phyloP scores from a whole-genome alignment of 2,329 filamentous ascomycete genomes.

The Calonectria naviculata region DNA sequence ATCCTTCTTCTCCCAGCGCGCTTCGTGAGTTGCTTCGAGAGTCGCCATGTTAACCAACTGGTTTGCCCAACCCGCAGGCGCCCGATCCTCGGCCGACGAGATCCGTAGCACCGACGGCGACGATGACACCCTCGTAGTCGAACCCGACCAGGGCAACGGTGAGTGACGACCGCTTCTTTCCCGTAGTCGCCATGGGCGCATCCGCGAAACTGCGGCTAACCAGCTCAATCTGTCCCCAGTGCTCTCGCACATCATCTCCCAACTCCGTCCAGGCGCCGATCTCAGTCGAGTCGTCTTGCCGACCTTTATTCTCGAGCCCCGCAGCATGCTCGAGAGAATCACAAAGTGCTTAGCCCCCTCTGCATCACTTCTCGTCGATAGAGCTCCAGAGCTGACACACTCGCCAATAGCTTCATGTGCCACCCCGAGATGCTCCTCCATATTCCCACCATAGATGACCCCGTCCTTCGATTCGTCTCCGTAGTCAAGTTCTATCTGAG shows the following conservation, averaged over 20 bases:
- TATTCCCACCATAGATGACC: constrained; percentile 89
- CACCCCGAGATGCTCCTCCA: constrained; percentile 95
- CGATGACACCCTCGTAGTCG: constrained; percentile 85
- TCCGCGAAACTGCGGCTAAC: constrained; percentile 27
- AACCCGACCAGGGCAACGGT: constrained; percentile 96
- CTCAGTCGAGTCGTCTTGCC: constrained; percentile 93
- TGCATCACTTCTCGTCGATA: constrained; percentile 1
- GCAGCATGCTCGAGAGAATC: constrained; percentile 98
- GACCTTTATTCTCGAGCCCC: constrained; percentile 97
- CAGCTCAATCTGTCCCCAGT: constrained; percentile 63
- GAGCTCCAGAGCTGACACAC: constrained; percentile 21
- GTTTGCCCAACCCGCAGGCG: constrained; percentile 54
- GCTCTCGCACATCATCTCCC: constrained; percentile 95
- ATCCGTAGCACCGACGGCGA: constrained; percentile 53
- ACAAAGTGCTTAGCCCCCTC: constrained; percentile 76
- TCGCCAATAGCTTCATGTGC: constrained; percentile 87
- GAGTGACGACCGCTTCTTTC: constrained; percentile 48
- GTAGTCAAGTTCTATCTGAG: constrained; percentile 99
- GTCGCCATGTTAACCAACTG: constrained; percentile 56
- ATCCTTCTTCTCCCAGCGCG: constrained; percentile 17
- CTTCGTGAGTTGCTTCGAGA: constrained; percentile 20
- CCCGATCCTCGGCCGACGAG: constrained; percentile 69
- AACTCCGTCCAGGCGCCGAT: constrained; percentile 94
- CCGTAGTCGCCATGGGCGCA: constrained; percentile 12
- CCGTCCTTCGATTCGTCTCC: constrained; percentile 87